These are phyloP conservation scores for Picochlorum sp. DNA, from an alignment of 139 green algal species.

Conservation along the genomic window DNA sequence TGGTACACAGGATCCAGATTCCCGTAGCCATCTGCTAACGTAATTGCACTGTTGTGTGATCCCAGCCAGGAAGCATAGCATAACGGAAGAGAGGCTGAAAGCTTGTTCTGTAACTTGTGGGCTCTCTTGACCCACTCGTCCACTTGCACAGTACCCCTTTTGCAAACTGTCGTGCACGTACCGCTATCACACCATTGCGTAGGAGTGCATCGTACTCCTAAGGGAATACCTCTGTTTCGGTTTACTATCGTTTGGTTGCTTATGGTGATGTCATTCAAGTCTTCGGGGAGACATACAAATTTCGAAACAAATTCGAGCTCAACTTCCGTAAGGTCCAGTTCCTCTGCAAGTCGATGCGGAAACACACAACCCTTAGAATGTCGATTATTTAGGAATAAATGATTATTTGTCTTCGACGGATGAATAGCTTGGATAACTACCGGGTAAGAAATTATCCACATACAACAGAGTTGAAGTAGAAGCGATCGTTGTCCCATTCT, in stretches of 20 bases:
- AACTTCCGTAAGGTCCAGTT: too few relatives aligned
- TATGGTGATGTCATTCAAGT: too few relatives aligned
- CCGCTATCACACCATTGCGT: slow-evolving; percentile 16
- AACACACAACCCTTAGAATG: too few relatives aligned
- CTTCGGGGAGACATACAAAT: too few relatives aligned
- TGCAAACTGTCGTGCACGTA: slow-evolving; percentile 46
- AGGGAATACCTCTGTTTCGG: slow-evolving; percentile 18
- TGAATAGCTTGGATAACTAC: too few relatives aligned
- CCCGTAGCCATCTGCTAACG: slow-evolving; percentile 63
- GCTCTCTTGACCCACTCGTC: slow-evolving; percentile 39
- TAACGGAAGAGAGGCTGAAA: slow-evolving; percentile 31
- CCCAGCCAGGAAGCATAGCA: slow-evolving; percentile 41
- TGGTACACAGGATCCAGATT: slow-evolving; percentile 47
- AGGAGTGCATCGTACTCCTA: slow-evolving; percentile 21
- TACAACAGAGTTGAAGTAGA: too few relatives aligned
- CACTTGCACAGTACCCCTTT: slow-evolving; percentile 36
- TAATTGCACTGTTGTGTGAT: slow-evolving; percentile 67
- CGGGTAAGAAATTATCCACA: too few relatives aligned
- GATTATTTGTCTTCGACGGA: too few relatives aligned
- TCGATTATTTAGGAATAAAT: too few relatives aligned
- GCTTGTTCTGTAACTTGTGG: slow-evolving; percentile 22
- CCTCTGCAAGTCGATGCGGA: too few relatives aligned
- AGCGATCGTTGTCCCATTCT: too few relatives aligned
- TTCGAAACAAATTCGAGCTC: too few relatives aligned
- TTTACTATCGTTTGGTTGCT: neutral